phyloP scores from a whole-genome alignment of 148 eudicot genomes.

The Heliosperma pusillum region DNA sequence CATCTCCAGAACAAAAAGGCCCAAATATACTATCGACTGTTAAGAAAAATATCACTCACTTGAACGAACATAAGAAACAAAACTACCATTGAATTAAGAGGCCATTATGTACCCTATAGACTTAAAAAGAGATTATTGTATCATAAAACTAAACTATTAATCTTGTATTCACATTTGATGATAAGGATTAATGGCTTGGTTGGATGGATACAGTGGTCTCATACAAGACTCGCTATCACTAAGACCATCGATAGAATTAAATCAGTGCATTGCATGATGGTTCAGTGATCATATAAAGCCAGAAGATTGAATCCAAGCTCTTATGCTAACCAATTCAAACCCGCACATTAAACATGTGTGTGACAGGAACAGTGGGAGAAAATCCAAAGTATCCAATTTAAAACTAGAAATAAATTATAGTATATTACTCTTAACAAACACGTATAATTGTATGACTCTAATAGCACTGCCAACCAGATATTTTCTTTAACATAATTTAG shows the following conservation, averaged over 20 bases:
- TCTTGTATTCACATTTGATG: neutral
- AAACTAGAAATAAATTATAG: no score
- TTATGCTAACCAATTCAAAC: conserved; percentile 6
- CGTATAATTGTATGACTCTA: neutral
- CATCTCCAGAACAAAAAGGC: conserved; percentile 33
- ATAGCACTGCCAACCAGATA: neutral
- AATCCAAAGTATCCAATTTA: neutral
- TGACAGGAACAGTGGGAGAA: neutral
- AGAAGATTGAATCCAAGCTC: conserved; percentile 1
- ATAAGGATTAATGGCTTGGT: neutral
- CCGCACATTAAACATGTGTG: neutral
- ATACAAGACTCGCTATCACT: neutral
- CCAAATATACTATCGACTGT: conserved; percentile 39
- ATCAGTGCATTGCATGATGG: neutral
- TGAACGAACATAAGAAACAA: neutral
- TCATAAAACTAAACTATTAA: neutral
- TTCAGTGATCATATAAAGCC: neutral
- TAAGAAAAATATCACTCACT: conserved; percentile 35
- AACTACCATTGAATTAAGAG: neutral
- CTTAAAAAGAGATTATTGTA: neutral
- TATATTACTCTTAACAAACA: no score
- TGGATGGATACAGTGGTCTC: neutral
- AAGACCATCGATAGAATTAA: neutral
- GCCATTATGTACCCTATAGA: neutral
- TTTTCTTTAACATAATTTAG: neutral